Evolutionary conservation across 352 stramenopile species (phyloP), one percentile per base, ranked within the genome.

Genomic region (Pythium sukuiense): DNA sequence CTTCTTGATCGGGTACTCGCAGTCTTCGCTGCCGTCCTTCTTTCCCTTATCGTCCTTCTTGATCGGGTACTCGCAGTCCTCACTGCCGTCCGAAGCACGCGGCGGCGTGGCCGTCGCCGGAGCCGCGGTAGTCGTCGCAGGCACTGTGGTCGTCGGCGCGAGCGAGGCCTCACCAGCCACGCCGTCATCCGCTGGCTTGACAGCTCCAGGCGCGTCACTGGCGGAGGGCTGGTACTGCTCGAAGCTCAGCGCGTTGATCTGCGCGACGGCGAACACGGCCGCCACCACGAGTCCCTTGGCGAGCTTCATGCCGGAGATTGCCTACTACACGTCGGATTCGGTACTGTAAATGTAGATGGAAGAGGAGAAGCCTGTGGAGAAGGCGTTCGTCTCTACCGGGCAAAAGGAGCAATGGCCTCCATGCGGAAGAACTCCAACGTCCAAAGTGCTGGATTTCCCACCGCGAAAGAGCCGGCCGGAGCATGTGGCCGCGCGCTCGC

Each of bases 221-320:
- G 43, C 61, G 30, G 20, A 33, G 7, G 58, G 53, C 56, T 62
- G 30, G 65, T 63, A 63, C 52, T 68, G 54, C 37, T 72, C 66
- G 30, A 90, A 90, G 66, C 77, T 74, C 58, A 88, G 72, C 62
- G 82, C 82, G 59, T 81, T 76, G 16, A 85, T 74, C 30, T 85
- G 67, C 26, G 82, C 74, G 35, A 55, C 75, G 65, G 77, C 88
- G 11, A 89, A 32, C 48, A 83, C 79, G 55, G 80, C 80, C 55
- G 73, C 80, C 57, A 90, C 55, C 35, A 90, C 71, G 33, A 90
- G 73, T 65, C 63, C 61, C 73, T 77, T 77, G 33, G 71, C 52
- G 63, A 80, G 63, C 70, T 80, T 77, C 73, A 80, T 80, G 18
- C 11, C 61, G 45, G 30, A 24, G 32, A 55, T 63, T 54, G 41